Evolutionary conservation across 169 alveolate species (phyloP).

Genomic region (Eimeria necatrix): DNA sequence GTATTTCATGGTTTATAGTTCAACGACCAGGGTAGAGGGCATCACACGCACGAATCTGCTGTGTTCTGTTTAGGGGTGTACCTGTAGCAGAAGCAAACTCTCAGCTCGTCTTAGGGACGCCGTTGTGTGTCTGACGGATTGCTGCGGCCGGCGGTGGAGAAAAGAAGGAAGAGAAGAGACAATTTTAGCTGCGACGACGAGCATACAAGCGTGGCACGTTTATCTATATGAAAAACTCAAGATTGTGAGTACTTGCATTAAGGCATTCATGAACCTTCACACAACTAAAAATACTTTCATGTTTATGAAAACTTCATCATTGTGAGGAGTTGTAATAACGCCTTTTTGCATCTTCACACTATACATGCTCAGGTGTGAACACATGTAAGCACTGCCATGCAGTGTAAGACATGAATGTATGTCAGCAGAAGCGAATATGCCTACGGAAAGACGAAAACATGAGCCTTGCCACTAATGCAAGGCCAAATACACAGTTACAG

Average conservation of each 20-base stretch:
- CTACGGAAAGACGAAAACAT: too few species aligned
- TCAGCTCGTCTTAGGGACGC: slow-evolving; percentile 5
- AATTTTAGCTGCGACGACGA: not conserved
- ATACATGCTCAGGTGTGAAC: too few species aligned
- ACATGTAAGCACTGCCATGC: not conserved
- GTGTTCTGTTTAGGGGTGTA: not conserved
- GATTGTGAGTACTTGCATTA: too few species aligned
- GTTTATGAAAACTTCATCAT: too few species aligned
- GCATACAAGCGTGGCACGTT: not conserved
- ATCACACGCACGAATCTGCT: not conserved
- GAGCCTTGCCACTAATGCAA: too few species aligned
- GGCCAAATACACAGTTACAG: too few species aligned
- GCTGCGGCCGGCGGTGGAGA: not conserved
- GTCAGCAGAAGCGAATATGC: not conserved
- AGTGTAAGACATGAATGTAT: not conserved
- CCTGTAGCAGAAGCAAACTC: slow-evolving; percentile 21
- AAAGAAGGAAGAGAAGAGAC: not conserved
- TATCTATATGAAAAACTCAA: too few species aligned
- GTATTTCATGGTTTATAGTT: not conserved
- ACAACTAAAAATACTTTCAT: too few species aligned
- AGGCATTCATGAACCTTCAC: too few species aligned
- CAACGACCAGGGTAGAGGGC: not conserved
- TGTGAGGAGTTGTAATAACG: too few species aligned
- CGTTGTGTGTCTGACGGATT: not conserved
- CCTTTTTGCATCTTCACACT: too few species aligned